Conservation (phyloP, 495 filamentous ascomycete genomes). For the Talaromyces nanjingensis region DNA sequence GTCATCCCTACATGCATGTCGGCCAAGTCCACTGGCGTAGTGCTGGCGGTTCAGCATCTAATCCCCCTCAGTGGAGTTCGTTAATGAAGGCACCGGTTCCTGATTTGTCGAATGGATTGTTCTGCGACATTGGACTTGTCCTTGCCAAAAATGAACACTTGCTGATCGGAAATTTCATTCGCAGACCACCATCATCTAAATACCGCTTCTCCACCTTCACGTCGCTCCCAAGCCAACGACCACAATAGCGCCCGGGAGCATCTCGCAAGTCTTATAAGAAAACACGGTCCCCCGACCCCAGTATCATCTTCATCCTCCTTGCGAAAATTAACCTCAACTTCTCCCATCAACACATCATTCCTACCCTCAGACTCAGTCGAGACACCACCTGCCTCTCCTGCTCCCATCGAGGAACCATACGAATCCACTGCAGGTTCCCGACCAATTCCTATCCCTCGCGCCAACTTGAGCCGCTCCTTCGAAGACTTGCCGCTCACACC, state of each 20-base stretch:
- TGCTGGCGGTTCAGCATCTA: background rate
- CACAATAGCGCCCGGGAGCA: conserved; percentile 66
- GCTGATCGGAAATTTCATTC: conserved; percentile 29
- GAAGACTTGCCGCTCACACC: conserved; percentile 38
- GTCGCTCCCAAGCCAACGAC: conserved; percentile 30
- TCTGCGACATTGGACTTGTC: conserved; percentile 34
- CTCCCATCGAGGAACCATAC: conserved; percentile 16
- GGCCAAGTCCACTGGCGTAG: background rate
- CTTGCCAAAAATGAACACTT: conserved; percentile 28
- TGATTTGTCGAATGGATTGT: conserved; percentile 10
- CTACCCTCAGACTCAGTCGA: conserved; percentile 58
- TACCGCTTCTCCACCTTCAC: conserved; percentile 42
- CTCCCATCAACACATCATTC: conserved; percentile 55
- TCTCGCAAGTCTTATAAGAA: conserved; percentile 58
- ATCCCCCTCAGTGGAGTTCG: conserved; percentile 8
- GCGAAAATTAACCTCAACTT: conserved; percentile 67
- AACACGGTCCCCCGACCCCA: conserved; percentile 40
- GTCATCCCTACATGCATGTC: background rate
- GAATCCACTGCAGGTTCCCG: conserved; percentile 23
- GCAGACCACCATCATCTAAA: conserved; percentile 53
- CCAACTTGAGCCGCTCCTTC: conserved; percentile 19
- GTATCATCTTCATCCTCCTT: conserved; percentile 69
- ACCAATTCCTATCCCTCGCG: conserved; percentile 36
- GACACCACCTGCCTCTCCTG: conserved; percentile 36
- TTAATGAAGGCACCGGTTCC: conserved; percentile 6